A percentile compares a stretch with the other conserved stretches of the same genome.
Evolutionary conservation across 805 yeast species (phyloP).

Genomic region (Wickerhamiella dianesei): DNA sequence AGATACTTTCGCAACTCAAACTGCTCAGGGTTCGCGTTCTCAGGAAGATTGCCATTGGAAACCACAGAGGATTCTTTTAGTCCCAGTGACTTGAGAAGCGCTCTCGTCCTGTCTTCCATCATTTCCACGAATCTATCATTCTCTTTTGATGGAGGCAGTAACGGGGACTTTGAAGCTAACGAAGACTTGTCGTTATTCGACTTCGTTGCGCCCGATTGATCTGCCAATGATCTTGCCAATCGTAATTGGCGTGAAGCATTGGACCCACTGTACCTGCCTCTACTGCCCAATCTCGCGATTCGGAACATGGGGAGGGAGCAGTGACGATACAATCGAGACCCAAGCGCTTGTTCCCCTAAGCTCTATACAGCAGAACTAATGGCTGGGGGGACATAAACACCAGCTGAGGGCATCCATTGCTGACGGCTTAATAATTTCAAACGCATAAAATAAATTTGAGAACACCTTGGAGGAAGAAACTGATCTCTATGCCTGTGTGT

Average conservation of each 20-base stretch:
- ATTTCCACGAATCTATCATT: conserved; percentile 14
- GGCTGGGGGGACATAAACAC: too few relatives aligned
- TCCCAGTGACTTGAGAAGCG: conserved; percentile 4
- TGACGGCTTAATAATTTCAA: not conserved
- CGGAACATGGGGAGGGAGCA: not conserved
- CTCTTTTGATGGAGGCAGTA: not conserved
- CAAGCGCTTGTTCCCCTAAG: too few relatives aligned
- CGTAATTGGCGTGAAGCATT: not conserved
- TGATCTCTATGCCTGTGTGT: too few relatives aligned
- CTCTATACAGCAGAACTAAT: too few relatives aligned
- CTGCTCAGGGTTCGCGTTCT: not conserved
- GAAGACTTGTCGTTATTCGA: not conserved
- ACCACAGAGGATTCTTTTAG: not conserved
- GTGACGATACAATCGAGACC: too few relatives aligned
- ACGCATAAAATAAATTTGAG: not conserved
- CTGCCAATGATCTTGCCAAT: not conserved
- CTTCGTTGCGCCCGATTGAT: not conserved
- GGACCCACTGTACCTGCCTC: not conserved
- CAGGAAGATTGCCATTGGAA: not conserved
- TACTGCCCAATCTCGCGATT: not conserved
- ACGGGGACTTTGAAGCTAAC: not conserved
- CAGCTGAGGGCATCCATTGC: too few relatives aligned
- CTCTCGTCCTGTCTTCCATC: conserved; percentile 17
- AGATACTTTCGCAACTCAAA: not conserved
- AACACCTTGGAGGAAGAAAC: too few relatives aligned